These are phyloP conservation scores for Jatropha curcas DNA, from an alignment of 345 rosid genomes.

Conservation along the genomic window DNA sequence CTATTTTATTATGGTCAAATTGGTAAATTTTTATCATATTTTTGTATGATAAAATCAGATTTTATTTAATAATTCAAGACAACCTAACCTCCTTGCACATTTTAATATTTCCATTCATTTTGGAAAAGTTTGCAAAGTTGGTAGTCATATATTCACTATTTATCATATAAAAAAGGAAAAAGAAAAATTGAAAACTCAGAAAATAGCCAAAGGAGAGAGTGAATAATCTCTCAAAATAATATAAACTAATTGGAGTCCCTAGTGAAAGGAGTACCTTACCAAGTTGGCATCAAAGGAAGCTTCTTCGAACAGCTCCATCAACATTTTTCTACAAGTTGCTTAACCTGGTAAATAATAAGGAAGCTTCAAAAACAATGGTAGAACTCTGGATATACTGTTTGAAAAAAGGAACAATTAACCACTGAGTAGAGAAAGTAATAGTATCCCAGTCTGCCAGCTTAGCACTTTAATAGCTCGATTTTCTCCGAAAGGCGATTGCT, in stretches of 20 bases:
- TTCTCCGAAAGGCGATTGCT: slow-evolving; percentile 73
- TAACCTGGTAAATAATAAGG: slow-evolving; percentile 53
- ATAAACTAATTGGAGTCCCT: too few species aligned
- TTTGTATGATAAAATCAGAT: neutral
- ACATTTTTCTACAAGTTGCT: slow-evolving; percentile 96
- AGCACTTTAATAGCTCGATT: slow-evolving; percentile 67
- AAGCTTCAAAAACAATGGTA: too few species aligned
- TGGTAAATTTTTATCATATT: too few species aligned
- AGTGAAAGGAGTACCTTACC: too few species aligned
- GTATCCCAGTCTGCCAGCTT: too few species aligned
- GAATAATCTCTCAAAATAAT: too few species aligned
- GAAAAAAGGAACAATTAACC: neutral
- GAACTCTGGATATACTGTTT: neutral
- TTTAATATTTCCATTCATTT: neutral
- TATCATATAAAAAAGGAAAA: too few species aligned
- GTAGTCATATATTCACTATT: too few species aligned
- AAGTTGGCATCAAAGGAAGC: too few species aligned
- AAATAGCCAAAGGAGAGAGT: slow-evolving; percentile 29
- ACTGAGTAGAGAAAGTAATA: slow-evolving; percentile 11
- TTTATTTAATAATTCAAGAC: neutral
- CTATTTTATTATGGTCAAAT: too few species aligned
- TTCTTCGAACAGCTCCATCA: slow-evolving; percentile 93
- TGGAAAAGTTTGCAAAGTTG: neutral
- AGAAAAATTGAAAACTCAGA: too few species aligned
- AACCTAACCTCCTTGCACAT: too few species aligned